Evolutionary conservation across 805 yeast genomes (phyloP).

Genomic region (Kodamaea leandrae): DNA sequence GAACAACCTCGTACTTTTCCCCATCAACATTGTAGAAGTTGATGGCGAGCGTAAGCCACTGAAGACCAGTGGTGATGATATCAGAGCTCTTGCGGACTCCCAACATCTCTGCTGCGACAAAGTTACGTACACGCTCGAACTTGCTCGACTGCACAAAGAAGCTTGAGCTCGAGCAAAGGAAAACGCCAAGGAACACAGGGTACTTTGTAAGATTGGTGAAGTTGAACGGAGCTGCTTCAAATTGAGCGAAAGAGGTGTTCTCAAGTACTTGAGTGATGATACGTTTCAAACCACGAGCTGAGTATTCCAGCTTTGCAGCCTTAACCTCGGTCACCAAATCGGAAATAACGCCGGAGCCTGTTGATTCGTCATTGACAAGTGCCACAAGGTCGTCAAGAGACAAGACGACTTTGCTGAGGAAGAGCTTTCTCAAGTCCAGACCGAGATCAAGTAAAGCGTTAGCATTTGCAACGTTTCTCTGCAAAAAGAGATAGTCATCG

Average conservation of each 20-base stretch:
- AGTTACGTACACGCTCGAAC: constrained; percentile 55
- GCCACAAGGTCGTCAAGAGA: neutral
- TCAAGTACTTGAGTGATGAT: constrained; percentile 14
- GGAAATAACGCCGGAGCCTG: neutral
- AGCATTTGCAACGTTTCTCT: neutral
- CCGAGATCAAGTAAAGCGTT: constrained; percentile 6
- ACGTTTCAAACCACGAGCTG: constrained; percentile 12
- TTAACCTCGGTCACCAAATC: constrained; percentile 1
- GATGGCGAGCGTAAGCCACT: constrained; percentile 47
- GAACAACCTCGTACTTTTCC: constrained; percentile 47
- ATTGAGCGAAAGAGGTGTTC: constrained; percentile 12
- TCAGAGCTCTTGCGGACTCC: constrained; percentile 46
- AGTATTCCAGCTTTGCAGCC: constrained; percentile 4
- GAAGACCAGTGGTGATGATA: constrained; percentile 43
- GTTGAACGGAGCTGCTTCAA: constrained; percentile 24
- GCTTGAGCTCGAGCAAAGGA: constrained; percentile 32
- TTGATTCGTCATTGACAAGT: constrained; percentile 1
- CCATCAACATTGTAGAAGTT: constrained; percentile 36
- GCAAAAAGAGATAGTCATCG: constrained; percentile 20
- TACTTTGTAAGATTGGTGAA: constrained; percentile 29
- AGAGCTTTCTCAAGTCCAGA: neutral
- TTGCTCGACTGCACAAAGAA: constrained; percentile 35
- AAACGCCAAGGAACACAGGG: constrained; percentile 31
- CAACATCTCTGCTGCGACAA: constrained; percentile 61
- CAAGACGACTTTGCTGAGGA: neutral